Evolutionary conservation across 495 filamentous ascomycete genomes (phyloP), one percentile per base, ranked within the genome.

Genomic region (Peziza echinospora): DNA sequence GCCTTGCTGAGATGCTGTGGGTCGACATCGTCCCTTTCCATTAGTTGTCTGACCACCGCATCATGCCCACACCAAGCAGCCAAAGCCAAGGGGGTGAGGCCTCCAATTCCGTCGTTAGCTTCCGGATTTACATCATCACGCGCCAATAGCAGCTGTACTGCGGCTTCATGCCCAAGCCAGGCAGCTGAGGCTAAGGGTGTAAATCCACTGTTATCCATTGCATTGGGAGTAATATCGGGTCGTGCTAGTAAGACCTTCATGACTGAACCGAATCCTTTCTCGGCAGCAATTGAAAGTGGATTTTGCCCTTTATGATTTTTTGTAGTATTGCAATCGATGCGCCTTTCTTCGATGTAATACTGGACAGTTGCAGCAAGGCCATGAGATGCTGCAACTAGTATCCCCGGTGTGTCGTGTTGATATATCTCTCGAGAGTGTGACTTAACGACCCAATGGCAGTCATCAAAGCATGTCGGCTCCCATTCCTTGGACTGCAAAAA

Each of bases 141-240:
- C 10, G 21, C 46, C 21, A 63, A 28, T 3, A 65, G 37, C 2
- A 60, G 41, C 40, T 46, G 25, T 24, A 60, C 57, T 0, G 59
- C 51, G 8, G 39, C 47, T 17, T 53, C 37, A 40, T 59, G 49
- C 8, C 58, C 59, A n/a, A 49, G 45, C 13, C 47, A 37, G 11
- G 59, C 52, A 11, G 60, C 62, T 43, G 47, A 45, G 2, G 50
- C 59, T 7, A 64, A 43, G 24, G 60, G 56, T 28, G 62, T 54
- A 22, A 28, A 28, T 16, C 51, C 47, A 24, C 19, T 28, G 1
- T 3, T 21, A 28, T 53, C 43, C 21, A n/a, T n/a, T n/a, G 7
- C 26, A 34, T 34, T n/a, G n/a, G n/a, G n/a, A n/a, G n/a, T n/a
- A n/a, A n/a, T n/a, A n/a, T n/a, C n/a, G n/a, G n/a, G n/a, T n/a